Evolutionary conservation across 1,284 basidiomycete species (phyloP).

Genomic region (Pyrrhoderma noxium): DNA sequence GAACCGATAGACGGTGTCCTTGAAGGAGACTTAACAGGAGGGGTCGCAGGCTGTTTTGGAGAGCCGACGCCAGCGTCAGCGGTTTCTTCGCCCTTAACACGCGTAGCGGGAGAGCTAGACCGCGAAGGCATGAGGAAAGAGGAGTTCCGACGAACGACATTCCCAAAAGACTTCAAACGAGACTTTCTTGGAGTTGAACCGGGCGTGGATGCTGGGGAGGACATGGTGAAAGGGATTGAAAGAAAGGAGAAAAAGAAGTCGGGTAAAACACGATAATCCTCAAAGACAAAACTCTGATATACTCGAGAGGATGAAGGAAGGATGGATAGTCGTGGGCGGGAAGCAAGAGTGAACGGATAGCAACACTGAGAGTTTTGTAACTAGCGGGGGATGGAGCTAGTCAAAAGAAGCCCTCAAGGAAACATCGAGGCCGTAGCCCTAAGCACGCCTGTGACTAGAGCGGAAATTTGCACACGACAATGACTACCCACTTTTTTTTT

Average conservation of each 20-base stretch:
- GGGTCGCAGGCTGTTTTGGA: background rate
- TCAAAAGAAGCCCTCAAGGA: slow-evolving; percentile 8
- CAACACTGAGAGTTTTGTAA: slow-evolving; percentile 10
- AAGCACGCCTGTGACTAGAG: too few relatives aligned
- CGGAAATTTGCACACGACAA: too few relatives aligned
- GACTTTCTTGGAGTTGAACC: slow-evolving; percentile 19
- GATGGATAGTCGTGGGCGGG: background rate
- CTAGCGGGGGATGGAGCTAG: background rate
- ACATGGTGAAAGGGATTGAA: background rate
- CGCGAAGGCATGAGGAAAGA: slow-evolving; percentile 33
- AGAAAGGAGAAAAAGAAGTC: background rate
- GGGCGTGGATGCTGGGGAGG: background rate
- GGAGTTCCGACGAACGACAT: slow-evolving; percentile 44
- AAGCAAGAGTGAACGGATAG: background rate
- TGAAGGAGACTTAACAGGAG: background rate
- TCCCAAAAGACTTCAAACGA: slow-evolving; percentile 31
- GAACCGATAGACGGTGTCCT: too few relatives aligned
- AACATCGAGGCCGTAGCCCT: slow-evolving; percentile 11
- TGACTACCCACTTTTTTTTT: too few relatives aligned
- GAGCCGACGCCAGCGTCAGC: background rate
- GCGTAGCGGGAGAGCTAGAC: slow-evolving; percentile 28
- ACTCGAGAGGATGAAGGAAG: slow-evolving; percentile 4
- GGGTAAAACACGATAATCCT: background rate
- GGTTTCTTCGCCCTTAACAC: slow-evolving; percentile 11
- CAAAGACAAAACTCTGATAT: background rate